Percentiles rank a stretch among this genome's conserved stretches.
Evolutionary conservation across 805 yeast species (phyloP).

Genomic region (Suhomyces kilbournensis): DNA sequence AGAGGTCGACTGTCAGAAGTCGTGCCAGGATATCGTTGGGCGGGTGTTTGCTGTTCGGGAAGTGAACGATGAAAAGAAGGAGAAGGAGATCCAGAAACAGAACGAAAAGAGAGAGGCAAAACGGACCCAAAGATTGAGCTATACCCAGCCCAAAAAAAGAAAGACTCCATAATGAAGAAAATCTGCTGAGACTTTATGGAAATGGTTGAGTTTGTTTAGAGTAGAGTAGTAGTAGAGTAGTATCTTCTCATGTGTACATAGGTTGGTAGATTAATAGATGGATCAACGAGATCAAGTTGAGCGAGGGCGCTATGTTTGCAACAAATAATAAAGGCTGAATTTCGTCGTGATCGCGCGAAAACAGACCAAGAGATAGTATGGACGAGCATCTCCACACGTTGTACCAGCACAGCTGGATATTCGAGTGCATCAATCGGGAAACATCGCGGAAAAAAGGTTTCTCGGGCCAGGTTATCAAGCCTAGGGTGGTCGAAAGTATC

Average conservation of each 20-base stretch:
- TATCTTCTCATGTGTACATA: no score
- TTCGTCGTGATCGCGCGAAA: no score
- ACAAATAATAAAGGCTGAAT: no score
- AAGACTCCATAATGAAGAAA: conserved; percentile 11
- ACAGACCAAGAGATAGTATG: neutral
- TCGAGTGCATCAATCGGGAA: neutral
- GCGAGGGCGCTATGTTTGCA: no score
- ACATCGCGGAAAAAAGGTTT: neutral
- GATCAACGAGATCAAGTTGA: no score
- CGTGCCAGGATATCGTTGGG: conserved; percentile 22
- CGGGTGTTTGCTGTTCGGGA: conserved; percentile 25
- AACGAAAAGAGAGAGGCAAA: conserved; percentile 36
- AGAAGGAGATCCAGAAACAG: conserved; percentile 23
- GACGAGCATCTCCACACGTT: neutral
- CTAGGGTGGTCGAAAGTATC: conserved; percentile 5
- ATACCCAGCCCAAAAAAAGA: conserved; percentile 18
- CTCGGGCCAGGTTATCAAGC: neutral
- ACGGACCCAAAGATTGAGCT: conserved; percentile 26
- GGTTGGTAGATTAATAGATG: neutral
- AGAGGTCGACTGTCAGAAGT: conserved; percentile 25
- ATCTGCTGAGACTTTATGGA: no score
- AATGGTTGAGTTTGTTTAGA: no score
- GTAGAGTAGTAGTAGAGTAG: neutral
- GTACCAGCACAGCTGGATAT: neutral
- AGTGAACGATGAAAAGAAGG: conserved; percentile 12